Evolutionary conservation across 495 filamentous ascomycete species (phyloP), one percentile per base, ranked within the genome.

Genomic region (Lineolata rhizophorae): DNA sequence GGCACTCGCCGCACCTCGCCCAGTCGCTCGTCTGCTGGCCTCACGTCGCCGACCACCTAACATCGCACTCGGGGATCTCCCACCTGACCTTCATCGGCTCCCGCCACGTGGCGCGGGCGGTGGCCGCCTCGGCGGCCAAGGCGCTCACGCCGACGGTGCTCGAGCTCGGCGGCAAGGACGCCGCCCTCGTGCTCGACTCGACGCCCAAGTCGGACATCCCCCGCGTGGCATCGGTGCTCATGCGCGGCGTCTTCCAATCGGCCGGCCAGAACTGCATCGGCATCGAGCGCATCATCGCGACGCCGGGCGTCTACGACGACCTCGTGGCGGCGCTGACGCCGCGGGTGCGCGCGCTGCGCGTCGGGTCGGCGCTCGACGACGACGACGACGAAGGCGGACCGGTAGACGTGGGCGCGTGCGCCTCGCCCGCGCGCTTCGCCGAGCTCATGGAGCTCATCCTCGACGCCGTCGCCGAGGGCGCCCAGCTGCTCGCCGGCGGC

Each of bases 81-180:
- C 90, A 99, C 46, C 57, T 99, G 34, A 95, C 87, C n/a, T 99
- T 99, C 58, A 99, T 99, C 51, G 87, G 87, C 34, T 87, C 78
- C 13, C 66, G 72, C 3, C 72, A 75, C 2, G 72, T 94, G 18
- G 87, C 83, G 22, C 78, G 90, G 53, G 65, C 78, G 37, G 85
- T 99, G 35, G 82, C 78, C 42, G 67, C 67, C 32, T 79, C 76
- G 1, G 82, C 87, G 15, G 77, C 90, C 18, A 82, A 78, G 47
- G 56, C 65, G 13, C 64, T 99, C 1, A 92, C 64, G 2, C 85
- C 90, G 1, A 64, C 92, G 1, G 70, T 73, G 31, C 70, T 91
- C 18, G 87, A 99, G 50, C 66, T 95, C 2, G 87, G 87, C 35
- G 87, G 87, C 29, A 99, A 99, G 52, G 87, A 99, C 51, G 78